These are phyloP conservation scores for Saprolegnia parasitica DNA, from an alignment of 352 stramenopile species.

Conservation along the genomic window DNA sequence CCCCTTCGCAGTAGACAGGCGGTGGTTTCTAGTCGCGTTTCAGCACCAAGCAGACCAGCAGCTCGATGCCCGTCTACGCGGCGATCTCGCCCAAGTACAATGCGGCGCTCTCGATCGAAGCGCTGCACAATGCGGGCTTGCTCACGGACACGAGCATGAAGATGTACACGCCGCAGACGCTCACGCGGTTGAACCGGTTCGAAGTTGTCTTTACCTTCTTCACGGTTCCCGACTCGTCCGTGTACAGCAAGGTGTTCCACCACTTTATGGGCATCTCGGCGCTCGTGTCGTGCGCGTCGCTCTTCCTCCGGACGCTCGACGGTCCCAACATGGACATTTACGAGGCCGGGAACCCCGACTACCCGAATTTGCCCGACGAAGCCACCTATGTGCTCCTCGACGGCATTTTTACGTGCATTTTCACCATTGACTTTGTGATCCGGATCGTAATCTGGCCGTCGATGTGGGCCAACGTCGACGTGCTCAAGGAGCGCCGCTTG, in stretches of 20 bases:
- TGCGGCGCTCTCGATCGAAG: constrained; percentile 29
- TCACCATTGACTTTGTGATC: constrained; percentile 62
- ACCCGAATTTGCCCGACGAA: constrained; percentile 48
- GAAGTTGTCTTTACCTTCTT: constrained; percentile 67
- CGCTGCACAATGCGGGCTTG: constrained; percentile 25
- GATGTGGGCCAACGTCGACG: constrained; percentile 64
- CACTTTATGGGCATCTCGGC: constrained; percentile 64
- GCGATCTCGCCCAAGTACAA: constrained; percentile 63
- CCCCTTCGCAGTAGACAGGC: not conserved
- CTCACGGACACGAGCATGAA: constrained; percentile 30
- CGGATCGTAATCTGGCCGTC: constrained; percentile 69
- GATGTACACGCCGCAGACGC: constrained; percentile 29
- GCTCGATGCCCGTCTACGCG: constrained; percentile 50
- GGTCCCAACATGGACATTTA: constrained; percentile 58
- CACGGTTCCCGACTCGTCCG: constrained; percentile 64
- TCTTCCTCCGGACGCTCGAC: constrained; percentile 72
- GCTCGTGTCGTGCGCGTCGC: constrained; percentile 65
- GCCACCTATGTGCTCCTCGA: constrained; percentile 56
- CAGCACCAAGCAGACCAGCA: not conserved
- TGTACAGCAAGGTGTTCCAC: constrained; percentile 57
- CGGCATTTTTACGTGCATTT: constrained; percentile 65
- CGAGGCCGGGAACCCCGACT: constrained; percentile 39
- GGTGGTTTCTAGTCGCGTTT: not conserved
- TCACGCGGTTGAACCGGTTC: constrained; percentile 49
- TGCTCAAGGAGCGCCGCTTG: constrained; percentile 55